A percentile compares a stretch with the other conserved stretches of the same genome.
These are phyloP conservation scores for Monilinia fructigena DNA, from an alignment of 2,329 filamentous ascomycete genomes.

Conservation along the genomic window DNA sequence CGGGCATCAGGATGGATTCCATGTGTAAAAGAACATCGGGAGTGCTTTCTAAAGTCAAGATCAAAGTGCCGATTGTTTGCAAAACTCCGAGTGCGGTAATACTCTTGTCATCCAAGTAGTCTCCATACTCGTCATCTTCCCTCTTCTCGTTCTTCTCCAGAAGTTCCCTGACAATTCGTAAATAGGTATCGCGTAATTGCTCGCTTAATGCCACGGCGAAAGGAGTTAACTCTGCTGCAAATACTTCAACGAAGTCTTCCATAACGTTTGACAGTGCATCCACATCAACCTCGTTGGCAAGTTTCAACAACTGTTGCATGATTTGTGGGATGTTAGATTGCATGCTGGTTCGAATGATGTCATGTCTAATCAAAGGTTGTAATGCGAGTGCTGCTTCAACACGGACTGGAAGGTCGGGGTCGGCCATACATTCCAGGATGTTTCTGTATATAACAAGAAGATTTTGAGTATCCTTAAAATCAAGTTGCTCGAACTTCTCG, in stretches of 20 bases:
- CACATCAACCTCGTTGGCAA: conserved; percentile 97
- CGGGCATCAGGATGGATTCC: conserved; percentile 94
- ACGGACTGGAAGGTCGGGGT: conserved; percentile 86
- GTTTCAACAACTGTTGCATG: conserved; percentile 96
- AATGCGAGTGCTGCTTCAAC: conserved; percentile 92
- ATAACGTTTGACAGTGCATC: conserved; percentile 97
- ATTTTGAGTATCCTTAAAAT: conserved; percentile 96
- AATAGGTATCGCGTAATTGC: conserved; percentile 92
- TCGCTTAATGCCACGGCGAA: conserved; percentile 96
- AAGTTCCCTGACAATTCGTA: conserved; percentile 88
- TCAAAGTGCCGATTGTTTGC: conserved; percentile 96
- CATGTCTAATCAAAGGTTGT: conserved; percentile 92
- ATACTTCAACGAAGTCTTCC: conserved; percentile 99
- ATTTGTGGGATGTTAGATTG: conserved; percentile 97
- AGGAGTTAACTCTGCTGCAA: conserved; percentile 92
- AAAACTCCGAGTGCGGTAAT: conserved; percentile 94
- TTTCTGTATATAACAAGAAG: conserved; percentile 94
- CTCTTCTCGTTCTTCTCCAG: conserved; percentile 82
- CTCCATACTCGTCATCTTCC: conserved; percentile 75
- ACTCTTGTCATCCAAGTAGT: conserved; percentile 96
- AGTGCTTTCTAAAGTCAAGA: conserved; percentile 93
- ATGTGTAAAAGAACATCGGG: conserved; percentile 93
- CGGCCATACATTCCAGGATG: conserved; percentile 95
- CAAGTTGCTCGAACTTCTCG: conserved; percentile 95
- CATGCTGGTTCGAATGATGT: conserved; percentile 92